A percentile compares a stretch with the other conserved stretches of the same genome.
Conservation (phyloP, 495 filamentous ascomycete genomes). For the Xeromyces bisporus region DNA sequence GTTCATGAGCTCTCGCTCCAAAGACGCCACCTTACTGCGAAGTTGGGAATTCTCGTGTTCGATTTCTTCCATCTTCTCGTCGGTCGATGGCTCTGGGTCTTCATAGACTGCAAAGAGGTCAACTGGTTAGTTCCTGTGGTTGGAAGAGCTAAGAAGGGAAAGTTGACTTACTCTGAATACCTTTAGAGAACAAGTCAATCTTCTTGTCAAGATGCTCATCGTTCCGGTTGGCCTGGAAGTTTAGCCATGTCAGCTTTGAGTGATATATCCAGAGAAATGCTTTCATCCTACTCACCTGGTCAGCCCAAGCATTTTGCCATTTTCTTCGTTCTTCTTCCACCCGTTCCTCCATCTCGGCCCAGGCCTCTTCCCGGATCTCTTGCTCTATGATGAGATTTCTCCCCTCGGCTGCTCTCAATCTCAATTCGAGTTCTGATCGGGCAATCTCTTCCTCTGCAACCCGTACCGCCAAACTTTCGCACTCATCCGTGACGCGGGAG, state of each 20-base stretch:
- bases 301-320: slow-evolving; percentile 59
- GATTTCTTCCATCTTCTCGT: slow-evolving; percentile 24
- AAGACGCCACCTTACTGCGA: slow-evolving; percentile 22
- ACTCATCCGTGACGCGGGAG: slow-evolving; percentile 51
- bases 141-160: neutral
- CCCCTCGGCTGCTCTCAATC: slow-evolving; percentile 45
- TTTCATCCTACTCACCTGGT: slow-evolving; percentile 42
- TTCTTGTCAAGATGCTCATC: slow-evolving; percentile 84
- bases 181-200: slow-evolving; percentile 64
- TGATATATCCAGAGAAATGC: too few species aligned
- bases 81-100: slow-evolving; percentile 21
- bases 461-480: slow-evolving; percentile 42
- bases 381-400: slow-evolving; percentile 57
- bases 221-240: slow-evolving; percentile 31
- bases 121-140: slow-evolving; percentile 6
- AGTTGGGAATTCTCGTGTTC: slow-evolving; percentile 33
- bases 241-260: slow-evolving; percentile 9
- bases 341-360: slow-evolving; percentile 63
- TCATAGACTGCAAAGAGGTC: slow-evolving; percentile 21
- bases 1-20: slow-evolving; percentile 31
- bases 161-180: slow-evolving; percentile 36
- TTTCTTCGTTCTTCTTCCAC: slow-evolving; percentile 56
- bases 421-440: slow-evolving; percentile 34
- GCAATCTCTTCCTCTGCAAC: slow-evolving; percentile 46
- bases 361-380: slow-evolving; percentile 80